These are phyloP conservation scores for Furcasterigmium furcatum DNA, from an alignment of 2,329 filamentous ascomycete species.

Conservation along the genomic window DNA sequence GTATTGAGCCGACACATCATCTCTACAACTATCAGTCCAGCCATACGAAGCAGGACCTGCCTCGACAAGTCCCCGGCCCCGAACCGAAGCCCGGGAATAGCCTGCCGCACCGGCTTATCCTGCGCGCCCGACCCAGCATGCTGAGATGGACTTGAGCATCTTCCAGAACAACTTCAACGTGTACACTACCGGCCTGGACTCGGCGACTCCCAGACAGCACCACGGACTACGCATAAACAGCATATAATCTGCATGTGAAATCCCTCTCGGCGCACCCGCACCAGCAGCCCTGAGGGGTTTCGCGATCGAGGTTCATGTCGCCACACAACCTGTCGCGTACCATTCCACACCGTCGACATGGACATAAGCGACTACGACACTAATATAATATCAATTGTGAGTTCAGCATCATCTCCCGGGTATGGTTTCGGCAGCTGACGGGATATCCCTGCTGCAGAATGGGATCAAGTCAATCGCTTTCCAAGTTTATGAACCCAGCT, in stretches of 20 bases:
- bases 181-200: too few species aligned
- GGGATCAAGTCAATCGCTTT: slow-evolving; percentile 54
- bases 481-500: slow-evolving; percentile 50
- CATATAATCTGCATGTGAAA: background rate
- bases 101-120: too few species aligned
- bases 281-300: slow-evolving; percentile 8
- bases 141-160: slow-evolving; percentile 34
- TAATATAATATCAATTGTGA: slow-evolving; percentile 56
- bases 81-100: background rate
- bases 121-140: slow-evolving; percentile 12
- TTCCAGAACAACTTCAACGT: slow-evolving; percentile 1
- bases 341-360: slow-evolving; percentile 46
- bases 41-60: too few species aligned
- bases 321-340: slow-evolving; percentile 1
- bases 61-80: background rate
- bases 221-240: too few species aligned
- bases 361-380: slow-evolving; percentile 62
- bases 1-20: too few species aligned
- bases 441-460: slow-evolving; percentile 33
- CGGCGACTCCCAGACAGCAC: too few species aligned
- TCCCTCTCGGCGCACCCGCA: slow-evolving; percentile 5
- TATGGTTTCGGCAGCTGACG: slow-evolving; percentile 10
- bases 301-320: slow-evolving; percentile 13
- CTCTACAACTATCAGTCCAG: too few species aligned
- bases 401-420: slow-evolving; percentile 17